Percentiles rank a stretch among this genome's conserved stretches.
Evolutionary conservation across 331 rosid species (phyloP).

Genomic region (Telfairia occidentalis): DNA sequence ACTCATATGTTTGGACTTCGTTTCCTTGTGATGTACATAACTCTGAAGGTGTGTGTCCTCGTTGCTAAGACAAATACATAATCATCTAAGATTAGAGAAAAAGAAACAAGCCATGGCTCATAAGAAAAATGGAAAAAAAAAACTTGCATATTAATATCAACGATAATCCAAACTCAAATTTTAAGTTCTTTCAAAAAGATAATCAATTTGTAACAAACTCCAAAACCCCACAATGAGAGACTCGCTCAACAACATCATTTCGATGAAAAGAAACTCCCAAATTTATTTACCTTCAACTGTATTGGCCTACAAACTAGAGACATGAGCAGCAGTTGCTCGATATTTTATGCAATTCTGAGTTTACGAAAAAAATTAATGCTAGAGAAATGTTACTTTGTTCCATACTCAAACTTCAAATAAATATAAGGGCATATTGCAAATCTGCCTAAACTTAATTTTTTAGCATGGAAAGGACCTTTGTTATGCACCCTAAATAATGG

Average conservation of each 20-base stretch:
- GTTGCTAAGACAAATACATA: too few relatives aligned
- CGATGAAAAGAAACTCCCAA: constrained; percentile 13
- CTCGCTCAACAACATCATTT: constrained; percentile 54
- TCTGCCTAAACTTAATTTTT: neutral
- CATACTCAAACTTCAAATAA: neutral
- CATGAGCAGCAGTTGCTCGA: neutral
- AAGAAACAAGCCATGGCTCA: too few relatives aligned
- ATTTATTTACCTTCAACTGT: neutral
- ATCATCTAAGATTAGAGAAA: too few relatives aligned
- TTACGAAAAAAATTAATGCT: neutral
- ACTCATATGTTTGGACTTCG: too few relatives aligned
- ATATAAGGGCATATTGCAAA: neutral
- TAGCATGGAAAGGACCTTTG: neutral
- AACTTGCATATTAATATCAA: too few relatives aligned
- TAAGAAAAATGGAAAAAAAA: too few relatives aligned
- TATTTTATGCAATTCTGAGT: neutral
- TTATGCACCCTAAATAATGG: neutral
- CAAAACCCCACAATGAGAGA: constrained; percentile 94
- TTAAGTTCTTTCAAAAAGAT: too few relatives aligned
- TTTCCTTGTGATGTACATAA: too few relatives aligned
- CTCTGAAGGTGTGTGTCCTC: too few relatives aligned
- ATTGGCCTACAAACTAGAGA: neutral
- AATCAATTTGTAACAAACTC: constrained; percentile 98
- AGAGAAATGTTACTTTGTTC: neutral
- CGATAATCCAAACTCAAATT: too few relatives aligned